Base-by-base conservation (phyloP, 2,329 filamentous ascomycete species). In the Penicillium frequentans region DNA sequence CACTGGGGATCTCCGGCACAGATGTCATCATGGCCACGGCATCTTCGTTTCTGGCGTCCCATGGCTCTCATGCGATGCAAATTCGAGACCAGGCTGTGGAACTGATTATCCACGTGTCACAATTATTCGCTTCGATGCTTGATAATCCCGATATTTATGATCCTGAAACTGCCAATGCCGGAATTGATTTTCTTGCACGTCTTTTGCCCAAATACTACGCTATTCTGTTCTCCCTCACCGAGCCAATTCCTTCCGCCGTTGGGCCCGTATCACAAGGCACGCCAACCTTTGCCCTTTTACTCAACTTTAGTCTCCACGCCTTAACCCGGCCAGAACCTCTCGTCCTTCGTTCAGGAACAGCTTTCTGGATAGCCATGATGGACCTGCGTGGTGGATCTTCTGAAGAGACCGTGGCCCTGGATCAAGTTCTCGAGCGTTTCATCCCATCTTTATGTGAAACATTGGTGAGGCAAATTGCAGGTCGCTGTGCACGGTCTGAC, bases 11-110 rank as follows among this genome's bases (percentile, higher is more conserved):
- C 51, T 66, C 74, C 7, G 74, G 74, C 10, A 75, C 75, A 10
- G 75, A 77, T 63, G 69, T 73, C 29, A 73, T 78, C 13, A 79
- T 80, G 76, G 72, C 69, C 16, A 79, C 77, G 5, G 77, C 77
- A 7, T 77, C 77, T 2, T 74, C 78, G 21, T 79, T 79, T 57
- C 64, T 80, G 29, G 75, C 77, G 19, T 78, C 77, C 10, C 73
- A 77, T 46, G 67, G 71, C 16, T 63, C 67, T n/a, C 71, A 73
- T 43, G 65, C 73, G 5, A 65, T 70, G 43, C 63, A 67, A 10
- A 69, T 77, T 42, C 68, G 68, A 35, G 64, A 70, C 13, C 70
- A 75, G 50, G 68, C 71, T 0, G 64, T 71, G 11, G 65, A 70
- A 7, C 58, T 77, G 37, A 75, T 79, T 27, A 53, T 72, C 13